Conservation (phyloP, 2,329 filamentous ascomycete species). For the Mycosphaerella arachidis region DNA sequence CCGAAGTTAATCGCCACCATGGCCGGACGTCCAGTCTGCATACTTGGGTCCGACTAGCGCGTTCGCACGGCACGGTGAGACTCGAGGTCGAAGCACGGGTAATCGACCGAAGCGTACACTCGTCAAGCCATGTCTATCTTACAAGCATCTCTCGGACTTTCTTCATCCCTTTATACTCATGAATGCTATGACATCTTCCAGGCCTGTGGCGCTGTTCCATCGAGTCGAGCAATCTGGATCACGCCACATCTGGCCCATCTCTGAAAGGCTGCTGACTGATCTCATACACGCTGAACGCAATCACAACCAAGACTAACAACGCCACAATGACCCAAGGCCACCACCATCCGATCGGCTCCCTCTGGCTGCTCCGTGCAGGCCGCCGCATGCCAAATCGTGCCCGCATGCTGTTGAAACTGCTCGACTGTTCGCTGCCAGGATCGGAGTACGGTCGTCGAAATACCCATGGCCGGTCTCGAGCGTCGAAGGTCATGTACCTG, state of each 20-base stretch:
- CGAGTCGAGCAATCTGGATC: no score
- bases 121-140: not conserved
- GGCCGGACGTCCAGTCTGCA: not conserved
- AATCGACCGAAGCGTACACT: not conserved
- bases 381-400: not conserved
- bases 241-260: no score
- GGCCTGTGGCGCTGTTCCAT: no score
- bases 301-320: not conserved
- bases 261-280: not conserved
- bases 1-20: not conserved
- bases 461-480: not conserved
- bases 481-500: not conserved
- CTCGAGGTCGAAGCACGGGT: not conserved
- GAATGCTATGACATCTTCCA: not conserved
- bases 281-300: not conserved
- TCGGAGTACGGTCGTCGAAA: not conserved
- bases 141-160: not conserved
- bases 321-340: not conserved
- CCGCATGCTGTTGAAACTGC: not conserved
- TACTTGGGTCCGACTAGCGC: not conserved
- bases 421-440: not conserved
- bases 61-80: not conserved
- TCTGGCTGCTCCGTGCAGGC: not conserved
- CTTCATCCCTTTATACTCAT: not conserved
- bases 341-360: not conserved